Evolutionary conservation across 2,329 filamentous ascomycete species (phyloP), one percentile per base, ranked within the genome.

Genomic region (Colletotrichum theobromicola): DNA sequence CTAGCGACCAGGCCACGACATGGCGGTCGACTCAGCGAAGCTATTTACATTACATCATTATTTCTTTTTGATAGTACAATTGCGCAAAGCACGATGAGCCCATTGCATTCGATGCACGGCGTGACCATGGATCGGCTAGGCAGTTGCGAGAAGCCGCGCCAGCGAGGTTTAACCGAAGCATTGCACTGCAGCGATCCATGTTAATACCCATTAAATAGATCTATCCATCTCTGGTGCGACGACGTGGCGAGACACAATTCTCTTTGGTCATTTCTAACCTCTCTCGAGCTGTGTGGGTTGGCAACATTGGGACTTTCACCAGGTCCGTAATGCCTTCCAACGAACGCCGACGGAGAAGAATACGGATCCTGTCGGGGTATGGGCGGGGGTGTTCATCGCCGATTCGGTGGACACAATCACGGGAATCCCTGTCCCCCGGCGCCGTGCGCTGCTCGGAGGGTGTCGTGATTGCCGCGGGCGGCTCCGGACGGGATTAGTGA

Each of bases 21-120:
- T 9, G 10, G 5, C 50, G 13, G n/a, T 21, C 26, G 9, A 2
- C 32, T 67, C 24, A 34, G 30, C 50, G 46, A 37, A 28, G 34
- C 64, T 67, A 67, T 67, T 67, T 67, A 67, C 64, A 67, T 67
- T 67, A 67, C 50, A 67, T 58, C 24, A 67, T 67, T 67, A 67
- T 28, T 57, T 21, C 10, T 50, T 67, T 42, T 24, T 67, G 64
- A 37, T 67, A 15, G 64, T 67, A 58, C 64, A 67, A 21, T 28
- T 58, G 42, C 6, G 16, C 50, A 28, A 50, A 46, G 50, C 64
- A 63, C 37, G 28, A 34, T 37, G 28, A 46, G 61, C 35, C 61
- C 24, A 32, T 64, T 28, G 26, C 24, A 64, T 30, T 46, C 18
- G 37, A 50, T 64, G 61, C 61, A 50, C 61, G 37, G 26, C 61